Conservation (phyloP, 2,329 filamentous ascomycete genomes). For the Ambrosiella cleistominuta region DNA sequence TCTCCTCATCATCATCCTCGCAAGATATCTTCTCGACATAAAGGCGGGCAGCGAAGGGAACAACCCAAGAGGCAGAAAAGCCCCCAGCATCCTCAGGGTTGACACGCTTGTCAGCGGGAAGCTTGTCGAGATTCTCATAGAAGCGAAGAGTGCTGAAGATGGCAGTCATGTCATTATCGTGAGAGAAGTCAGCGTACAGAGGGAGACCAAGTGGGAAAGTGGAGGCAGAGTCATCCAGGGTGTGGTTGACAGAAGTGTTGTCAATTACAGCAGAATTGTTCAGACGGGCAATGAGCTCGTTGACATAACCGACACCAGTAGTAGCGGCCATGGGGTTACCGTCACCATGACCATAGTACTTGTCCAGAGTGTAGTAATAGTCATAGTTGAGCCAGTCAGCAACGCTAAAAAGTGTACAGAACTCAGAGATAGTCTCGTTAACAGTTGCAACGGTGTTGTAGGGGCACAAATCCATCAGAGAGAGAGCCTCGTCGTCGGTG, state of each 20-base stretch:
- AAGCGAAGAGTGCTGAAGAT: constrained; percentile 63
- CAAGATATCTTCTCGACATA: constrained; percentile 83
- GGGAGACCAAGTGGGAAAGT: constrained; percentile 56
- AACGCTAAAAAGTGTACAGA: constrained; percentile 58
- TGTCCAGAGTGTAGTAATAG: constrained; percentile 63
- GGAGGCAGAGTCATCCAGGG: constrained; percentile 45
- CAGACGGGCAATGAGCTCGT: constrained; percentile 70
- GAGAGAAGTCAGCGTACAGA: constrained; percentile 79
- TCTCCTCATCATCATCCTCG: constrained; percentile 37
- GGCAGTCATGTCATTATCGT: constrained; percentile 73
- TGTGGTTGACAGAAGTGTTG: constrained; percentile 58
- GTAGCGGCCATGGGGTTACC: constrained; percentile 67
- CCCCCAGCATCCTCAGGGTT: constrained; percentile 39
- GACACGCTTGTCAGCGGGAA: constrained; percentile 33
- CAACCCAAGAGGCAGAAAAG: constrained; percentile 60
- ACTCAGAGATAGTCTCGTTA: constrained; percentile 39
- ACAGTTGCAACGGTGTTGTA: constrained; percentile 58
- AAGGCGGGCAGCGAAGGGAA: constrained; percentile 64
- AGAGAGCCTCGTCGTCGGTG: constrained; percentile 42
- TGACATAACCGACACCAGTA: constrained; percentile 73
- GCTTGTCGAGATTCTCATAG: constrained; percentile 45
- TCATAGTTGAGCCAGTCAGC: constrained; percentile 64
- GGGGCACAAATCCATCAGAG: constrained; percentile 77
- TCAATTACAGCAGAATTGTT: constrained; percentile 53
- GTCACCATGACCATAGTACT: constrained; percentile 66